phyloP scores from a whole-genome alignment of 2,329 filamentous ascomycete genomes.

The Trichoderma guizhouense region DNA sequence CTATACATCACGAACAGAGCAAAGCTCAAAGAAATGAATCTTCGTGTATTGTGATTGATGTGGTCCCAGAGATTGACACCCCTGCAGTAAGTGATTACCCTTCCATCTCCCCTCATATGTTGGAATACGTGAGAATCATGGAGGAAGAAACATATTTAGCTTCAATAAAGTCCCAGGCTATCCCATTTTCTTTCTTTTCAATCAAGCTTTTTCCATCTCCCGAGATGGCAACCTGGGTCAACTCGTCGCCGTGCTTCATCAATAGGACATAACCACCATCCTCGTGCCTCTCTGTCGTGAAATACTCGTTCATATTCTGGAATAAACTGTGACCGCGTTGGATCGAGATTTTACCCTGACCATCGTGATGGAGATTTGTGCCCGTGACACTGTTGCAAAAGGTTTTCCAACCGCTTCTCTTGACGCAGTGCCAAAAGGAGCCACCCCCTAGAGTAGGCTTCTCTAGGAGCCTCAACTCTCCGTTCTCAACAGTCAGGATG shows the following conservation, averaged over 20 bases:
- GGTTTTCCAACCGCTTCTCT: neutral
- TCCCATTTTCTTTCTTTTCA: neutral
- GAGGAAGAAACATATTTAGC: neutral
- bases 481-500: neutral
- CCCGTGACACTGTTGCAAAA: neutral
- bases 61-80: neutral
- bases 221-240: neutral
- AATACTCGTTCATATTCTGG: neutral
- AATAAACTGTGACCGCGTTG: neutral
- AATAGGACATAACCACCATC: neutral
- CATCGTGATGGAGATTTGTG: neutral
- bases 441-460: neutral
- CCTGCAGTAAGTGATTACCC: neutral
- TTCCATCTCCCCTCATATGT: neutral
- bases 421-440: neutral
- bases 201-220: neutral
- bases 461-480: neutral
- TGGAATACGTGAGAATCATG: neutral
- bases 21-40: neutral
- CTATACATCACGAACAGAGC: neutral
- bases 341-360: neutral
- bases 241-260: neutral
- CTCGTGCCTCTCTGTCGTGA: neutral
- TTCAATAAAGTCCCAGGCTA: neutral
- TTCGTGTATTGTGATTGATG: neutral